Conservation (phyloP, 306 rosid genomes). For the Chamaecrista fasciculata region DNA sequence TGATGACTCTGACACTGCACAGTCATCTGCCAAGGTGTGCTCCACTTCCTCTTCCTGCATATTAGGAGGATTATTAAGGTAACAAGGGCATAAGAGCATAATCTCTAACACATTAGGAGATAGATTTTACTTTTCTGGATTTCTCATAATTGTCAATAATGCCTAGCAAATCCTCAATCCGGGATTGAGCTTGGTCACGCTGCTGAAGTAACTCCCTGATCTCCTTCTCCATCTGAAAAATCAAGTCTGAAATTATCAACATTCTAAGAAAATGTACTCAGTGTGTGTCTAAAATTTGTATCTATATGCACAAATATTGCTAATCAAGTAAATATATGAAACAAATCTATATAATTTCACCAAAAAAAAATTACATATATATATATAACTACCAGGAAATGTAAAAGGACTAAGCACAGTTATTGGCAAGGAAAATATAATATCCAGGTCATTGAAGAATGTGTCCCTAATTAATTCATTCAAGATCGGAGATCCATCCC, state of each 20-base stretch:
- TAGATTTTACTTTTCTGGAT: conserved; percentile 54
- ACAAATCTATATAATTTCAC: conserved; percentile 4
- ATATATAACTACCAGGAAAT: neutral
- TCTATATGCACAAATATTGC: neutral
- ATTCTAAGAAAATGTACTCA: conserved; percentile 22
- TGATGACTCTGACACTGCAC: conserved; percentile 69
- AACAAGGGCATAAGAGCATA: conserved; percentile 24
- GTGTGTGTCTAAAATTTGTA: conserved; percentile 8
- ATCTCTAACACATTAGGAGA: neutral
- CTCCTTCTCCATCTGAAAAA: conserved; percentile 86
- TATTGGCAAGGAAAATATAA: conserved; percentile 20
- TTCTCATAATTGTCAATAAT: conserved; percentile 59
- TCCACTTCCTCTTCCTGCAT: conserved; percentile 45
- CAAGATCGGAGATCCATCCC: too few species aligned
- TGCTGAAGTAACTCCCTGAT: conserved; percentile 79
- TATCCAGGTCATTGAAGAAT: conserved; percentile 6
- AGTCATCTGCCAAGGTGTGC: conserved; percentile 67
- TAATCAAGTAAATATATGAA: neutral
- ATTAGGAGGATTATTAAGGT: conserved; percentile 37
- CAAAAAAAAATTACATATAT: neutral
- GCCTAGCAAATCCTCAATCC: conserved; percentile 73
- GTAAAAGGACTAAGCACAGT: neutral
- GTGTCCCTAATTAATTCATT: neutral
- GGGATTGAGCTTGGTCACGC: conserved; percentile 85
- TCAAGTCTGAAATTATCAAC: conserved; percentile 12